Evolutionary conservation across 2,329 filamentous ascomycete genomes (phyloP), one percentile per base, ranked within the genome.

Genomic region (Dothideomycetes sp.): DNA sequence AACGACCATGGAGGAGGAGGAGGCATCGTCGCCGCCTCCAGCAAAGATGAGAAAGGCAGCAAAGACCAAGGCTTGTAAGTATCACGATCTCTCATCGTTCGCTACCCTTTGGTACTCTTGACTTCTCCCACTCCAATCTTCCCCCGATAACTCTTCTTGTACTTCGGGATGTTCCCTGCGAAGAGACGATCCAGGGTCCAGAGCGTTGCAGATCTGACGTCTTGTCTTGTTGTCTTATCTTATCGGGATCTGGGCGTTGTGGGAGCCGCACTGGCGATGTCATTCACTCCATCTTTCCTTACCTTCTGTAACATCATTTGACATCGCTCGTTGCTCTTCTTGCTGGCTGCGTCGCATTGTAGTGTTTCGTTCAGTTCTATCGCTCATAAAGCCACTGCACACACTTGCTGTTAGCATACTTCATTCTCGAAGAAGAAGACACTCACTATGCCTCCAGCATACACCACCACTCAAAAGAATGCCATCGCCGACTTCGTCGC

Each of bases 381-480:
- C n/a, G n/a, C n/a, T n/a, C n/a, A n/a, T n/a, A n/a, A n/a, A n/a
- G n/a, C n/a, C 24, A 18, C 11, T 19, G 12, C 36, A 28, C 19
- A 29, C 35, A 12, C 16, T 34, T 20, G 25, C 13, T 23, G 11
- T 3, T 8, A 10, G 12, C 17, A 24, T 15, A 9, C 16, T 23
- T 15, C 22, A 24, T 24, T 12, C 39, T 38, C n/a, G n/a, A n/a
- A n/a, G n/a, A n/a, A n/a, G n/a, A n/a, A n/a, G 36, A 46, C 17
- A 37, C 42, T 20, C 48, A 62, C 49, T 7, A 69, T 70, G 67
- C 64, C 67, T 50, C 52, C 65, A 61, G 63, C 60, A 27, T 65
- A 68, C 52, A 68, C 58, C 5, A 31, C 61, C 5, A 53, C 60
- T 53, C 68, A 71, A 53, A 70, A 68, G 54, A 50, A 50, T 41